Conservation (phyloP, 345 rosid genomes). For the Gossypium stocksii region DNA sequence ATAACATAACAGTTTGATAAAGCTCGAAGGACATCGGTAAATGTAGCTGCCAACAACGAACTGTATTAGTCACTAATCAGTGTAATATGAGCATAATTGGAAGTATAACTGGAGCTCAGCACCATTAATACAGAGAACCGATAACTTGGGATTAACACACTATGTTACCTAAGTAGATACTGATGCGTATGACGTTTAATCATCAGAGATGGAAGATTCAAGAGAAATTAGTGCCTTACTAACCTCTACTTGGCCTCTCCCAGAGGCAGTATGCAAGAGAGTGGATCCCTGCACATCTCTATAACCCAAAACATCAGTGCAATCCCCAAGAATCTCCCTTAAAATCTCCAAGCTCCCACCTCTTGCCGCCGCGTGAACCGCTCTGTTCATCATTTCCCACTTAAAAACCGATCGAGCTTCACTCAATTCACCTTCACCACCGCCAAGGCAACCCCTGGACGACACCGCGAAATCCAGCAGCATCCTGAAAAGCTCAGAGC, state of each 20-base stretch:
- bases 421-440: slow-evolving; percentile 32
- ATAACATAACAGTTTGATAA: too few species aligned
- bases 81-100: neutral
- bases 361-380: slow-evolving; percentile 81
- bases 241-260: slow-evolving; percentile 75
- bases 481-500: slow-evolving; percentile 55
- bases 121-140: neutral
- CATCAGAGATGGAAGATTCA: too few species aligned
- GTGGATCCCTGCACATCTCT: slow-evolving; percentile 67
- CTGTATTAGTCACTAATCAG: too few species aligned
- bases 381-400: slow-evolving; percentile 74
- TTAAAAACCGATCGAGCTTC: slow-evolving; percentile 41
- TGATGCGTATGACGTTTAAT: too few species aligned
- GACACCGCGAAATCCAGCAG: slow-evolving; percentile 43
- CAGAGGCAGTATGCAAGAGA: slow-evolving; percentile 74
- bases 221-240: neutral
- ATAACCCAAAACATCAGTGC: slow-evolving; percentile 38
- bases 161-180: too few species aligned
- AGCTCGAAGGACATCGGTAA: neutral
- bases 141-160: neutral
- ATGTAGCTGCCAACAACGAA: neutral
- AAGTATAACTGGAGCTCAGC: neutral
- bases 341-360: slow-evolving; percentile 80
- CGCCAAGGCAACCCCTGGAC: slow-evolving; percentile 31
- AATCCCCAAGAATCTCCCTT: slow-evolving; percentile 37